Conservation (phyloP, 768 basidiomycete genomes). For the Holtermannia corniformis region DNA sequence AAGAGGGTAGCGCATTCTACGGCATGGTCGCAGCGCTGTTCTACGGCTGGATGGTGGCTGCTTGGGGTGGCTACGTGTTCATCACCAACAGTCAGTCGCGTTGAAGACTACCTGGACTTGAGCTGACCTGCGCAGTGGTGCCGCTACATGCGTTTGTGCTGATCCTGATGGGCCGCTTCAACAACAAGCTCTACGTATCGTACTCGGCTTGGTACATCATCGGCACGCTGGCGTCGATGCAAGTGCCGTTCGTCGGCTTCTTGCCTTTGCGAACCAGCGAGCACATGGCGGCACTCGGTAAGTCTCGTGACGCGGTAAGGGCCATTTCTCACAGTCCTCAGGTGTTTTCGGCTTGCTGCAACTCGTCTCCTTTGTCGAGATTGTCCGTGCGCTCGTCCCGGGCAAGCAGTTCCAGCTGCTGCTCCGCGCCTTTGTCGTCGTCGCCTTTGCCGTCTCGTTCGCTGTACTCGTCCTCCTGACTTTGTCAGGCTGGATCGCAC, state of each 20-base stretch:
- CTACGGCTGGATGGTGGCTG: constrained; percentile 99
- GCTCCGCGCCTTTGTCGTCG: constrained; percentile 59
- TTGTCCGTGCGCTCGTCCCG: constrained; percentile 78
- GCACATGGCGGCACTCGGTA: constrained; percentile 96
- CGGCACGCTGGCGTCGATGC: constrained; percentile 95
- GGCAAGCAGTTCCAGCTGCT: constrained; percentile 85
- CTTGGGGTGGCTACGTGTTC: constrained; percentile 97
- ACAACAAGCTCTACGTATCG: constrained; percentile 79
- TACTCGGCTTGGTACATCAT: constrained; percentile 98
- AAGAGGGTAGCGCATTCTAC: constrained; percentile 83
- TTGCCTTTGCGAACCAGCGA: constrained; percentile 95
- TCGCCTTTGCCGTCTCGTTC: constrained; percentile 61
- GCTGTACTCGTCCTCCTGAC: constrained; percentile 69
- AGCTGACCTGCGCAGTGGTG: constrained; percentile 51
- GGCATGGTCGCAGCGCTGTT: constrained; percentile 86
- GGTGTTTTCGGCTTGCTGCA: constrained; percentile 94
- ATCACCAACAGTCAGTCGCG: constrained; percentile 71
- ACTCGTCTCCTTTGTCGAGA: constrained; percentile 83
- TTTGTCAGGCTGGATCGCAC: constrained; percentile 89
- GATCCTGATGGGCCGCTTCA: constrained; percentile 91
- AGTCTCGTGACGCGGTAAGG: constrained; percentile 14
- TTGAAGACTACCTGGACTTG: not conserved
- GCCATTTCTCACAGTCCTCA: constrained; percentile 32
- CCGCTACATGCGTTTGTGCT: constrained; percentile 91
- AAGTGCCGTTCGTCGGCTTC: constrained; percentile 98